Evolutionary conservation across 2,329 filamentous ascomycete species (phyloP).

Genomic region (Colletotrichum euphorbiae): DNA sequence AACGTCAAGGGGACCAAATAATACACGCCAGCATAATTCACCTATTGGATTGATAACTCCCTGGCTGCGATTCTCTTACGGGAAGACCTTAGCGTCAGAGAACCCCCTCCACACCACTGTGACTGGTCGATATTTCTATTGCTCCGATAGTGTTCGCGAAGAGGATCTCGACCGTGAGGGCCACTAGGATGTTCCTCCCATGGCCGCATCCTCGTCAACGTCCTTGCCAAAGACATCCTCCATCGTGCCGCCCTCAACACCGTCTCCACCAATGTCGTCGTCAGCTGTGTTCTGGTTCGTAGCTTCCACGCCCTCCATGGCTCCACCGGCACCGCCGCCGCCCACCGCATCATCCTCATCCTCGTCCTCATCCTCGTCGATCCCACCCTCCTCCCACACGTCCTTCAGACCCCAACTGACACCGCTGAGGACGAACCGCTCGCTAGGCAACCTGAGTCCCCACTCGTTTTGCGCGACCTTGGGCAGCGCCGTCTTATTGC

Average conservation of each 20-base stretch:
- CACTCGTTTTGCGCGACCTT: slow-evolving; percentile 73
- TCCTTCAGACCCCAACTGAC: slow-evolving; percentile 73
- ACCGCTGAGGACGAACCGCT: slow-evolving; percentile 76
- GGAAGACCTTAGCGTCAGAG: no score
- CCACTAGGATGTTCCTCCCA: slow-evolving; percentile 37
- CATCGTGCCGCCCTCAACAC: slow-evolving; percentile 61
- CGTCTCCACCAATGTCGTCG: slow-evolving; percentile 59
- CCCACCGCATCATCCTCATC: slow-evolving; percentile 54
- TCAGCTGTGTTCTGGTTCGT: slow-evolving; percentile 50
- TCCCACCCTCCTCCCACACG: slow-evolving; percentile 63
- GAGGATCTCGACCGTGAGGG: neutral
- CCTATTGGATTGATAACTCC: neutral
- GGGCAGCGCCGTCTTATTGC: slow-evolving; percentile 75
- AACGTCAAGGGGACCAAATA: neutral
- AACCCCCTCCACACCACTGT: no score
- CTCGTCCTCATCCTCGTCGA: slow-evolving; percentile 55
- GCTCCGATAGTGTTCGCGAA: neutral
- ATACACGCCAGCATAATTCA: neutral
- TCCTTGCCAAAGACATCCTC: slow-evolving; percentile 68
- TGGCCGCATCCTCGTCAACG: slow-evolving; percentile 67
- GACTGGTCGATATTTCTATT: no score
- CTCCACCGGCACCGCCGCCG: slow-evolving; percentile 59
- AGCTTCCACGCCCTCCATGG: slow-evolving; percentile 61
- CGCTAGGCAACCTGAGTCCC: slow-evolving; percentile 74
- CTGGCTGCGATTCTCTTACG: neutral